phyloP scores from a whole-genome alignment of 2,329 filamentous ascomycete species.

The Botryotinia globosa region DNA sequence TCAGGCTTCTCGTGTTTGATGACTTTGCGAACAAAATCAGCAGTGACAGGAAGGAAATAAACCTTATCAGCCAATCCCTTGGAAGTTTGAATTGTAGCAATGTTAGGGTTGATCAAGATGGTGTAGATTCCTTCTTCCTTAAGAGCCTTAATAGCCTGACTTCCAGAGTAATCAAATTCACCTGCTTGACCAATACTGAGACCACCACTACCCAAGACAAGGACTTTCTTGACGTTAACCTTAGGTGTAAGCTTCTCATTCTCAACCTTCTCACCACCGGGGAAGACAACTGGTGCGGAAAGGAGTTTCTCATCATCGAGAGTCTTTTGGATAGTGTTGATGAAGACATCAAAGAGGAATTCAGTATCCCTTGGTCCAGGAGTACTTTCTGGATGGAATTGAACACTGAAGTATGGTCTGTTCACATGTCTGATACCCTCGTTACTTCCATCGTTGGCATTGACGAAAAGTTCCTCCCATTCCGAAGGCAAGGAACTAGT shows the following conservation, averaged over 20 bases:
- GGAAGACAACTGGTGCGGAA: conserved; percentile 74
- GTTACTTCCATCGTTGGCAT: conserved; percentile 97
- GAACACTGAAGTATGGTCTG: conserved; percentile 96
- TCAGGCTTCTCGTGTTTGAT: conserved; percentile 95
- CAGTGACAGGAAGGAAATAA: conserved; percentile 96
- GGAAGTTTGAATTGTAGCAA: conserved; percentile 96
- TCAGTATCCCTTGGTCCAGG: conserved; percentile 95
- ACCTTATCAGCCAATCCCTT: conserved; percentile 95
- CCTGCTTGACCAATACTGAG: conserved; percentile 95
- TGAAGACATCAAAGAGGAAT: conserved; percentile 95
- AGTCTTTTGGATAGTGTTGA: conserved; percentile 74
- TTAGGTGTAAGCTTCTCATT: conserved; percentile 74
- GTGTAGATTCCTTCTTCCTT: conserved; percentile 92
- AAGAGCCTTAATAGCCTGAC: conserved; percentile 88
- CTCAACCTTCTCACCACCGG: conserved; percentile 76
- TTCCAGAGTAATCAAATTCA: conserved; percentile 98
- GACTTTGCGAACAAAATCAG: conserved; percentile 96
- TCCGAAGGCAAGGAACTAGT: conserved; percentile 68
- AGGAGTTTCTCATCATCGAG: conserved; percentile 66
- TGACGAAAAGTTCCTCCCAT: conserved; percentile 95
- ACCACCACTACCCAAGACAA: conserved; percentile 94
- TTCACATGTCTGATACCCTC: conserved; percentile 88
- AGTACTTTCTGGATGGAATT: conserved; percentile 97
- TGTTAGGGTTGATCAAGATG: conserved; percentile 96
- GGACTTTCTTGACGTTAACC: conserved; percentile 92